Conservation (phyloP, 2,329 filamentous ascomycete species). For the Ilyonectria destructans region DNA sequence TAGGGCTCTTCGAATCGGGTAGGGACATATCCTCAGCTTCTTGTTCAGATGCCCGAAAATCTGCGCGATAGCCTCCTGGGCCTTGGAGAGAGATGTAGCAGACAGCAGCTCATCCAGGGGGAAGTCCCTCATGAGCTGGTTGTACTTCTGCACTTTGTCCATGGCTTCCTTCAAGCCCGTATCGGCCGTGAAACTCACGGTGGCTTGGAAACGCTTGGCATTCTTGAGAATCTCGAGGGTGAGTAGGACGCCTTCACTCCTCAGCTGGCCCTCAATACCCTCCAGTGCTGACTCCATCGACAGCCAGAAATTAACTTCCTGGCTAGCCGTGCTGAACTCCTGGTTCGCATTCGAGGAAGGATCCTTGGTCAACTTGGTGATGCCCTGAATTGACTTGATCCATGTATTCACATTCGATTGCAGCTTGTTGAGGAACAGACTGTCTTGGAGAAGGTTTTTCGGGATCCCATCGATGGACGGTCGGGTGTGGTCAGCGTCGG, state of each 20-base stretch:
- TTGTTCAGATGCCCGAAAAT: constrained; percentile 98
- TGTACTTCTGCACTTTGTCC: constrained; percentile 98
- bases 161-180: constrained; percentile 96
- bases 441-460: constrained; percentile 84
- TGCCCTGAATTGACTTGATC: constrained; percentile 98
- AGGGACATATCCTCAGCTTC: constrained; percentile 96
- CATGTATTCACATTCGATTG: constrained; percentile 96
- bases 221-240: constrained; percentile 97
- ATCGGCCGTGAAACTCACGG: constrained; percentile 96
- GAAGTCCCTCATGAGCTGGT: constrained; percentile 98
- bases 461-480: constrained; percentile 87
- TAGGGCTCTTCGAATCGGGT: constrained; percentile 91
- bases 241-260: constrained; percentile 89
- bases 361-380: constrained; percentile 95
- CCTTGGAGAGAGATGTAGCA: constrained; percentile 89
- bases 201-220: constrained; percentile 97
- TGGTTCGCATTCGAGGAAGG: constrained; percentile 73
- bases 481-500: constrained; percentile 76
- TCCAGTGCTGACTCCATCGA: constrained; percentile 96
- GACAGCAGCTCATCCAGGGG: constrained; percentile 95
- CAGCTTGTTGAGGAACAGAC: constrained; percentile 91
- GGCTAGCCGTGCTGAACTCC: constrained; percentile 81
- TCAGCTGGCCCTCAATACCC: constrained; percentile 90
- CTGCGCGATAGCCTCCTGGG: constrained; percentile 88
- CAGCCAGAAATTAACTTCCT: constrained; percentile 99